phyloP scores from a whole-genome alignment of 306 rosid genomes.

The Hippophae tibetana region DNA sequence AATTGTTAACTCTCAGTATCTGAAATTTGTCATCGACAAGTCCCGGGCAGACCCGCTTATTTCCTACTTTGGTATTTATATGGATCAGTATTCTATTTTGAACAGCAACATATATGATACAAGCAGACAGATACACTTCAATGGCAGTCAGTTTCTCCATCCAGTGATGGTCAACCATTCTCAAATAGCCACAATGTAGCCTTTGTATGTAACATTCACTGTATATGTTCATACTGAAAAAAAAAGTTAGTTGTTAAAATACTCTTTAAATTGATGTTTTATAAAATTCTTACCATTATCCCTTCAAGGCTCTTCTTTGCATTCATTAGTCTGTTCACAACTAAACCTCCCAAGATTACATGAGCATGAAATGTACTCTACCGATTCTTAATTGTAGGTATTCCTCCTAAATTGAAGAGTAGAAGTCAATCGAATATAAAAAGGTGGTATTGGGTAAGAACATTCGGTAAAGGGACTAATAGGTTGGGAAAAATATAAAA shows the following conservation, averaged over 20 bases:
- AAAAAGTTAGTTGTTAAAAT: background rate
- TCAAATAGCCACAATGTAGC: constrained; percentile 30
- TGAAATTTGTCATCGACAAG: constrained; percentile 62
- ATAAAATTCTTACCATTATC: too few relatives aligned
- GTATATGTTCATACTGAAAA: background rate
- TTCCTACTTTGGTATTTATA: constrained; percentile 51
- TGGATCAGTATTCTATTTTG: constrained; percentile 43
- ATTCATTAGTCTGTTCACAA: too few relatives aligned
- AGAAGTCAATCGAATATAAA: too few relatives aligned
- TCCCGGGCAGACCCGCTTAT: constrained; percentile 70
- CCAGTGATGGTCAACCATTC: constrained; percentile 23
- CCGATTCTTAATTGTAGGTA: too few relatives aligned
- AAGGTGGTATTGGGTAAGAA: too few relatives aligned
- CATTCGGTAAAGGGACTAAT: too few relatives aligned
- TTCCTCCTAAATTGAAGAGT: too few relatives aligned
- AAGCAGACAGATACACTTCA: constrained; percentile 19
- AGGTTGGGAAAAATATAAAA: too few relatives aligned
- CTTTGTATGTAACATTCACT: background rate
- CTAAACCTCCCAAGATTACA: too few relatives aligned
- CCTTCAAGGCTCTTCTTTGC: too few relatives aligned
- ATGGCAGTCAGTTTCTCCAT: constrained; percentile 38
- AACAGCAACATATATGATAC: constrained; percentile 18
- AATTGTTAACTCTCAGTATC: constrained; percentile 33
- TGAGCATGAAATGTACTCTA: too few relatives aligned
- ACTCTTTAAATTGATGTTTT: background rate